Percentiles rank a stretch among this genome's conserved stretches.
phyloP scores from a whole-genome alignment of 306 rosid species.

The Cicer chorassanicum region DNA sequence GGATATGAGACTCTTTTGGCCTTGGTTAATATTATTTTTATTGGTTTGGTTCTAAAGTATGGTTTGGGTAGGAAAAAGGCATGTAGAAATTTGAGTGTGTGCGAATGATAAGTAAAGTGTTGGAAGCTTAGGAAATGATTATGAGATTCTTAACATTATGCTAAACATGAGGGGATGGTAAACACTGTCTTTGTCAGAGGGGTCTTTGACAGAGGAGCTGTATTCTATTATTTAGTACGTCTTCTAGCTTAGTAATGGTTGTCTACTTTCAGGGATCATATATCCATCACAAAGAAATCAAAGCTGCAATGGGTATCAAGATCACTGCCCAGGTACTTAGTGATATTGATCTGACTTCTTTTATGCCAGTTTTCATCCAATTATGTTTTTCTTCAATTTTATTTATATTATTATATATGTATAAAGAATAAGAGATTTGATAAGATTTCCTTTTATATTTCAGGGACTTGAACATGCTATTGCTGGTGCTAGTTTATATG shows the following conservation, averaged over 20 bases:
- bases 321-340: constrained; percentile 87
- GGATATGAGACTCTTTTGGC: constrained; percentile 7
- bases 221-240: constrained; percentile 9
- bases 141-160: constrained; percentile 1
- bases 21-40: constrained; percentile 1
- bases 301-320: constrained; percentile 98
- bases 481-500: constrained; percentile 87
- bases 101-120: background rate
- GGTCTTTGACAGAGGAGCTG: constrained; percentile 4
- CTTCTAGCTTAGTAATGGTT: constrained; percentile 33
- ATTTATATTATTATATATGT: constrained; percentile 3
- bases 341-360: constrained; percentile 34
- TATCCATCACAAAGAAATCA: constrained; percentile 89
- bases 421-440: constrained; percentile 6
- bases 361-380: constrained; percentile 23
- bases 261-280: constrained; percentile 81
- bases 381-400: constrained; percentile 6
- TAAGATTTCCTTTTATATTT: constrained; percentile 37
- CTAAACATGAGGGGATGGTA: constrained; percentile 24
- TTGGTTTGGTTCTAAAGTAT: constrained; percentile 2
- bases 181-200: background rate
- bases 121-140: constrained; percentile 26
- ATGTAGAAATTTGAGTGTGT: background rate
- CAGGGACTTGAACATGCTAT: constrained; percentile 98
- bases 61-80: background rate